A percentile compares a stretch with the other conserved stretches of the same genome.
Conservation (phyloP, 495 filamentous ascomycete species). For the Neurospora africana region DNA sequence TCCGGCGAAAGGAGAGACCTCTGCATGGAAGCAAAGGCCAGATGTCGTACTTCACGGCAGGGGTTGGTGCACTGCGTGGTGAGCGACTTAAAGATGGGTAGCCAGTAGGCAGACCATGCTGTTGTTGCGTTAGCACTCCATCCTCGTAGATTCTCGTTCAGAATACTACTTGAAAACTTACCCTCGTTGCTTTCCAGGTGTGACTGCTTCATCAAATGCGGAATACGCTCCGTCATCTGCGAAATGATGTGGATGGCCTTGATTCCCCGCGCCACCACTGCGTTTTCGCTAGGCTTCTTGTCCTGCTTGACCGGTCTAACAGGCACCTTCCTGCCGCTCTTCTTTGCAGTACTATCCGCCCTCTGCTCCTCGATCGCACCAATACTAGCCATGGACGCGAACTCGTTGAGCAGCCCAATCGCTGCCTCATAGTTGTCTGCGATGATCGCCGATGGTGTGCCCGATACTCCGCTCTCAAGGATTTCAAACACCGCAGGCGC, state of each 20-base stretch:
- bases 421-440: conserved; percentile 91
- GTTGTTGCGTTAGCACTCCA: conserved; percentile 14
- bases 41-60: conserved; percentile 82
- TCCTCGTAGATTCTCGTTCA: not conserved
- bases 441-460: conserved; percentile 63
- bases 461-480: conserved; percentile 58
- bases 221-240: conserved; percentile 67
- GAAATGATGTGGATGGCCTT: conserved; percentile 74
- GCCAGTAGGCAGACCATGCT: conserved; percentile 98
- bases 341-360: conserved; percentile 45
- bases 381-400: conserved; percentile 73
- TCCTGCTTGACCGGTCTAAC: conserved; percentile 40
- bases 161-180: conserved; percentile 20
- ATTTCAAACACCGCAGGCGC: conserved; percentile 75
- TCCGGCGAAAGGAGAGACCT: conserved; percentile 71
- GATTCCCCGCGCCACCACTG: conserved; percentile 64
- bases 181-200: conserved; percentile 84
- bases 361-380: conserved; percentile 73
- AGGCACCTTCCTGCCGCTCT: conserved; percentile 30
- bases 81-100: conserved; percentile 81
- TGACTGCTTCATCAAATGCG: conserved; percentile 78
- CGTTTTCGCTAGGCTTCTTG: conserved; percentile 45
- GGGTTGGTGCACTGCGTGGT: conserved; percentile 90
- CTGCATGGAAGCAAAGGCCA: conserved; percentile 81
- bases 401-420: conserved; percentile 75